Evolutionary conservation across 2,329 filamentous ascomycete genomes (phyloP).

Genomic region (Aaosphaeria arxii): DNA sequence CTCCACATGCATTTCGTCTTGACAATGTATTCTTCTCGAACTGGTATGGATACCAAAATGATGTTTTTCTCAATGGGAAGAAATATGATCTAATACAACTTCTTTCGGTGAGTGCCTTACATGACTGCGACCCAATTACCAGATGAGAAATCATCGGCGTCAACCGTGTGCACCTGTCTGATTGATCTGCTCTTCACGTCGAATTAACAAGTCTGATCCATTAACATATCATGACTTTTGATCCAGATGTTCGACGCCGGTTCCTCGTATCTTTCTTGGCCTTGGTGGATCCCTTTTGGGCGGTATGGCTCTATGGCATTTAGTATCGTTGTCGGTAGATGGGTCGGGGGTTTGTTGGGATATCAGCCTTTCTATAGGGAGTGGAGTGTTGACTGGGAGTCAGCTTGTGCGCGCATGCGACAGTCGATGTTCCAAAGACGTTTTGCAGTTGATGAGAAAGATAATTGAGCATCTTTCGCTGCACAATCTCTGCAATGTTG

Average conservation of each 20-base stretch:
- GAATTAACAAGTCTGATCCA: not conserved
- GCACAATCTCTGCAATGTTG: no score
- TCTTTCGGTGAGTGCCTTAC: constrained; percentile 19
- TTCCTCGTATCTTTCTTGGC: constrained; percentile 35
- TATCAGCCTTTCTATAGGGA: constrained; percentile 38
- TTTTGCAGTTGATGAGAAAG: not conserved
- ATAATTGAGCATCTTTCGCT: not conserved
- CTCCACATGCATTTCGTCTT: constrained; percentile 23
- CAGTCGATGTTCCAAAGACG: constrained; percentile 6
- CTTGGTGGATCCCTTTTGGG: constrained; percentile 39
- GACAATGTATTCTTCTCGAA: constrained; percentile 38
- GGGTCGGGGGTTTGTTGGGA: constrained; percentile 37
- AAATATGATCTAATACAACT: constrained; percentile 31
- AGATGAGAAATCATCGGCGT: no score
- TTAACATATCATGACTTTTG: not conserved
- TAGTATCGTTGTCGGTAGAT: constrained; percentile 38
- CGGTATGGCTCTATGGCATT: constrained; percentile 19
- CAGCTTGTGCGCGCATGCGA: constrained; percentile 34
- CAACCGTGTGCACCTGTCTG: no score
- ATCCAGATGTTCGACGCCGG: constrained; percentile 41
- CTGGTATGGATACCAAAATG: constrained; percentile 38
- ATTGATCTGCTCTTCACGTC: no score
- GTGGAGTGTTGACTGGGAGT: constrained; percentile 40
- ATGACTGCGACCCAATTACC: no score
- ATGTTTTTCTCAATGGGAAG: constrained; percentile 21